phyloP scores from a whole-genome alignment of 2,329 filamentous ascomycete species.

The Leptodontidium sp. region DNA sequence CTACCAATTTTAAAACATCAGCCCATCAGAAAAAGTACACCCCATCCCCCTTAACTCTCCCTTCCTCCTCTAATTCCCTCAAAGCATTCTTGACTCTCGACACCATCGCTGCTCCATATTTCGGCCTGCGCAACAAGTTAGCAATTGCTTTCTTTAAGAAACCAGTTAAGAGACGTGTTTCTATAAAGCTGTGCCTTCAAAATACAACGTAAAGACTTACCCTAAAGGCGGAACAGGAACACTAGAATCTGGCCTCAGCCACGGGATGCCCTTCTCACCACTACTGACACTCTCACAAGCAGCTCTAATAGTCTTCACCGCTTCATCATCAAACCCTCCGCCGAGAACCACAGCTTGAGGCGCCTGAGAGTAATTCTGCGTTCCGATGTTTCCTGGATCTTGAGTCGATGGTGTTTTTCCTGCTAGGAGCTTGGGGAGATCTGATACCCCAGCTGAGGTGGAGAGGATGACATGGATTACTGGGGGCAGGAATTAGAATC shows the following conservation, averaged over 20 bases:
- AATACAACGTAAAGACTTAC: neutral
- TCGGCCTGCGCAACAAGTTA: neutral
- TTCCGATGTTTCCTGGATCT: constrained; percentile 15
- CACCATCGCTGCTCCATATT: constrained; percentile 15
- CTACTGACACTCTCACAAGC: constrained; percentile 11
- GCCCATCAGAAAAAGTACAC: constrained; percentile 17
- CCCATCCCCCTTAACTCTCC: constrained; percentile 14
- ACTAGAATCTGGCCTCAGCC: constrained; percentile 14
- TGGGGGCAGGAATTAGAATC: neutral
- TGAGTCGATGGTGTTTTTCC: neutral
- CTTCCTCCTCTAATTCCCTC: constrained; percentile 17
- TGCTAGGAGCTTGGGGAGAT: constrained; percentile 9
- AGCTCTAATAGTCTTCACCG: constrained; percentile 1
- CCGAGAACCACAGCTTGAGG: constrained; percentile 14
- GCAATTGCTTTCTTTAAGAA: neutral
- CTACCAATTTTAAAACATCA: neutral
- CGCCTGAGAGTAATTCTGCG: constrained; percentile 10
- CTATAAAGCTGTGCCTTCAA: too few species aligned
- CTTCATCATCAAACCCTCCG: constrained; percentile 11
- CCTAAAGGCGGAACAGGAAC: constrained; percentile 18
- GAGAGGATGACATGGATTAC: constrained; percentile 20
- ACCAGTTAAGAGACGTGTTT: too few species aligned
- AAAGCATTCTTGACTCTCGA: constrained; percentile 9
- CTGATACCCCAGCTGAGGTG: neutral
- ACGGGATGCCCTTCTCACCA: constrained; percentile 14